These are phyloP conservation scores for Leishmania turanica DNA, from an alignment of 208 protist genomes.

Conservation along the genomic window DNA sequence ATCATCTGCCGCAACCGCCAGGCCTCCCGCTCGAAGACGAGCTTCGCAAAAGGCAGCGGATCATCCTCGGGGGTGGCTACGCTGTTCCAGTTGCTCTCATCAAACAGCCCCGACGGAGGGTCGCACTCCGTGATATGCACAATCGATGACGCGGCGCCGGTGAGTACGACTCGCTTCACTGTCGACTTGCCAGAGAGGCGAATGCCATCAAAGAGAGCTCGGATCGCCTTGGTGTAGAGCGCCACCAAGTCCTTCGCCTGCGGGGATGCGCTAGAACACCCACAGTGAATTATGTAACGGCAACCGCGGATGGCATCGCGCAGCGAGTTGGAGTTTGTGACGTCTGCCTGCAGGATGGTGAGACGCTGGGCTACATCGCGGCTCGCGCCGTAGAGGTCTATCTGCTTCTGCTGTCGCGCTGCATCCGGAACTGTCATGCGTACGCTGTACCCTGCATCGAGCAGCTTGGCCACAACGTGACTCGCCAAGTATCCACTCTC, in stretches of 20 bases:
- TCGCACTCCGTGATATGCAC: conserved; percentile 73
- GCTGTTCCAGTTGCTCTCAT: conserved; percentile 87
- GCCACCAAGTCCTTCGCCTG: conserved; percentile 48
- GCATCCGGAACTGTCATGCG: conserved; percentile 70
- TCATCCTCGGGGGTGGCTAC: conserved; percentile 64
- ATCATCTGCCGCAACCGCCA: conserved; percentile 89
- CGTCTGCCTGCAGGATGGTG: conserved; percentile 66
- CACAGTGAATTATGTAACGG: conserved; percentile 90
- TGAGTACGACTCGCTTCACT: conserved; percentile 87
- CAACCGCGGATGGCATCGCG: conserved; percentile 81
- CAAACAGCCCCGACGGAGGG: conserved; percentile 67
- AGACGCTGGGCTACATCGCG: conserved; percentile 66
- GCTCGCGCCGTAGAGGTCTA: conserved; percentile 66
- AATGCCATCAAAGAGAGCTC: conserved; percentile 89
- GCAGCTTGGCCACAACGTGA: conserved; percentile 83
- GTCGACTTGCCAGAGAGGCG: conserved; percentile 74
- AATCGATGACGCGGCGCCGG: conserved; percentile 78
- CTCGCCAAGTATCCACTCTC: conserved; percentile 83
- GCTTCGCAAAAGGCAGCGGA: conserved; percentile 75
- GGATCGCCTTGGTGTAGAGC: conserved; percentile 73
- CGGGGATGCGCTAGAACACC: conserved; percentile 49
- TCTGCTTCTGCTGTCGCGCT: conserved; percentile 59
- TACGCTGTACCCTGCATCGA: conserved; percentile 89
- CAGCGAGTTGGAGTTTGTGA: conserved; percentile 77
- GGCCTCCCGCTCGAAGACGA: conserved; percentile 89